Evolutionary conservation across 2,329 filamentous ascomycete species (phyloP).

Genomic region (Penicillium glabrum): DNA sequence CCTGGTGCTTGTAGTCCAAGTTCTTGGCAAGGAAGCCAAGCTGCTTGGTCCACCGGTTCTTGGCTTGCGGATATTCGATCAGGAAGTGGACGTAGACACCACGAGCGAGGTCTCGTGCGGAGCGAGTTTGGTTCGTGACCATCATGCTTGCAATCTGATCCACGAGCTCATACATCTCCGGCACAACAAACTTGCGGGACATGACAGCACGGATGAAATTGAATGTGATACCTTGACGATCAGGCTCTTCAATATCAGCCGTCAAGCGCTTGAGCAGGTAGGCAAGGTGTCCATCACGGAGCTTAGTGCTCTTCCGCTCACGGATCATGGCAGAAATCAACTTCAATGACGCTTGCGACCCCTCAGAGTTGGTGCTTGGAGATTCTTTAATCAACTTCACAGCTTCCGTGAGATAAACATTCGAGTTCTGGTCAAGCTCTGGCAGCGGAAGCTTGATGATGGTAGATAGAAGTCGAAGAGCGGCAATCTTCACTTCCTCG

Average conservation of each 20-base stretch:
- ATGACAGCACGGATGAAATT: constrained; percentile 89
- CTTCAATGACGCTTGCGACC: constrained; percentile 85
- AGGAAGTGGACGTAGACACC: constrained; percentile 93
- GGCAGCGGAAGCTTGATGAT: constrained; percentile 81
- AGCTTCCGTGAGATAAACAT: constrained; percentile 82
- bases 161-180: constrained; percentile 84
- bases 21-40: constrained; percentile 87
- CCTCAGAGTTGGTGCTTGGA: constrained; percentile 75
- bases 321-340: constrained; percentile 81
- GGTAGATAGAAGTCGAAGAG: constrained; percentile 79
- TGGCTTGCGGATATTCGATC: constrained; percentile 89
- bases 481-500: constrained; percentile 88
- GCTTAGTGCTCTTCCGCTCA: constrained; percentile 70
- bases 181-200: constrained; percentile 79
- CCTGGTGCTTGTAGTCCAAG: constrained; percentile 82
- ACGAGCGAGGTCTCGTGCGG: constrained; percentile 81
- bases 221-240: constrained; percentile 90
- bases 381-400: constrained; percentile 76
- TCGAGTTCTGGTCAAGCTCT: constrained; percentile 66
- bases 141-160: constrained; percentile 89
- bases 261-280: constrained; percentile 79
- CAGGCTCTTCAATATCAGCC: constrained; percentile 86
- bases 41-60: constrained; percentile 84
- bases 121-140: constrained; percentile 91
- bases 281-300: constrained; percentile 81